Evolutionary conservation across 257 asterid genomes (phyloP).

Genomic region (Scutellaria baicalensis): DNA sequence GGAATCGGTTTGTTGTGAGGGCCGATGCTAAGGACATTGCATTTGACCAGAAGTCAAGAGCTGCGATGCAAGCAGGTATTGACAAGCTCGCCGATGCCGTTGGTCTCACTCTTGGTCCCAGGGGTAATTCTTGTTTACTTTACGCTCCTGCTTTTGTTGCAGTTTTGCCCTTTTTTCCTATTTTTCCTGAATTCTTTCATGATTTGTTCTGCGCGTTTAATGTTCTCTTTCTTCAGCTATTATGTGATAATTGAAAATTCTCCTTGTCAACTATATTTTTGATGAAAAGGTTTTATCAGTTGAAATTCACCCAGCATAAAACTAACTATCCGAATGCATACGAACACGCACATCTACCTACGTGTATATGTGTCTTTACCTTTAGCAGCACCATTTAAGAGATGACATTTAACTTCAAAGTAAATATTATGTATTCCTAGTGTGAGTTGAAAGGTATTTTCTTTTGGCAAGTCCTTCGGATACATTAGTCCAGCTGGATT

Average conservation of each 20-base stretch:
- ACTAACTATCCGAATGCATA: no score
- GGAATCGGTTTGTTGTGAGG: constrained; percentile 63
- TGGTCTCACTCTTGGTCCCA: constrained; percentile 94
- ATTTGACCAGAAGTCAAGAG: constrained; percentile 84
- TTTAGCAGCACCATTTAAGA: no score
- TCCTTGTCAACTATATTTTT: not conserved
- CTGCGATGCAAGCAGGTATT: constrained; percentile 88
- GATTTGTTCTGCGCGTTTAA: not conserved
- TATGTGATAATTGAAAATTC: not conserved
- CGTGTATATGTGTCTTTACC: not conserved
- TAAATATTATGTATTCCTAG: not conserved
- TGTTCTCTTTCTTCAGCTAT: not conserved
- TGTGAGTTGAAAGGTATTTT: not conserved
- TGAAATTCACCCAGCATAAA: not conserved
- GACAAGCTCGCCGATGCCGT: constrained; percentile 96
- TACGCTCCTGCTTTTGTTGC: not conserved
- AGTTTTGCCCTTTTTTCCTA: not conserved
- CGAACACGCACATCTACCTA: not conserved
- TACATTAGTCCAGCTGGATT: not conserved
- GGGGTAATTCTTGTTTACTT: constrained; percentile 44
- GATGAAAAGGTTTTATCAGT: not conserved
- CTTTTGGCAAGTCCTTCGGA: not conserved
- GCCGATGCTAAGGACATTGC: constrained; percentile 90
- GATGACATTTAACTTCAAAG: not conserved
- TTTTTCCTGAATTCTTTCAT: not conserved